These are phyloP conservation scores for Vaccinium darrowii DNA, from an alignment of 148 eudicot genomes.

Conservation along the genomic window DNA sequence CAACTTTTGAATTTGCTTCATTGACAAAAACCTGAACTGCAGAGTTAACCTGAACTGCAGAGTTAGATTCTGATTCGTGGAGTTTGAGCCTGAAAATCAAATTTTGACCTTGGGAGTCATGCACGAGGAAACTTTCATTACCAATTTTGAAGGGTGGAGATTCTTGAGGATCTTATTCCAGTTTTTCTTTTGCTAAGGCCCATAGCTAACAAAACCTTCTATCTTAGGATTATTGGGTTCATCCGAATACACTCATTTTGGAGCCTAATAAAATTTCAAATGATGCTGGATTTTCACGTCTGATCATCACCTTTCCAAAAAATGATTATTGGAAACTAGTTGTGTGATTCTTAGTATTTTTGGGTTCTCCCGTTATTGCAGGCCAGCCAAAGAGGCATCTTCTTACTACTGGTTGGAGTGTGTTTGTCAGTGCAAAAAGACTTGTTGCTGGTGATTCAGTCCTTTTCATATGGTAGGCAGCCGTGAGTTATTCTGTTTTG, in stretches of 20 bases:
- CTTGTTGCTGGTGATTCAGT: conserved; percentile 97
- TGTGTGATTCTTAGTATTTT: background rate
- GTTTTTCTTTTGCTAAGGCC: background rate
- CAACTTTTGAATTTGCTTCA: background rate
- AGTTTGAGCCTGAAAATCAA: background rate
- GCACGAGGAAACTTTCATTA: background rate
- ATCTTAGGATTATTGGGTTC: background rate
- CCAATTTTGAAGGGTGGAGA: background rate
- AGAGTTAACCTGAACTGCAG: background rate
- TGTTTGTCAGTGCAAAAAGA: conserved; percentile 95
- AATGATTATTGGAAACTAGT: background rate
- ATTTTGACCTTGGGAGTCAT: background rate
- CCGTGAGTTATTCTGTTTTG: background rate
- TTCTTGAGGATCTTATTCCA: background rate
- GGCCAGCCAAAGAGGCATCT: conserved; percentile 98
- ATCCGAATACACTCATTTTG: background rate
- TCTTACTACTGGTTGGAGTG: conserved; percentile 96
- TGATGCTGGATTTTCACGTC: background rate
- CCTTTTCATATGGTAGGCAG: conserved; percentile 73
- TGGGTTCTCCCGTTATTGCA: conserved; percentile 31
- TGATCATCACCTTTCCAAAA: background rate
- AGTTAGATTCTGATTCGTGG: background rate
- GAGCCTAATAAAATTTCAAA: background rate
- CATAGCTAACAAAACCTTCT: background rate
- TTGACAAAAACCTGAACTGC: background rate